phyloP scores from a whole-genome alignment of 345 rosid species.

The Eucalyptus erythrocorys region DNA sequence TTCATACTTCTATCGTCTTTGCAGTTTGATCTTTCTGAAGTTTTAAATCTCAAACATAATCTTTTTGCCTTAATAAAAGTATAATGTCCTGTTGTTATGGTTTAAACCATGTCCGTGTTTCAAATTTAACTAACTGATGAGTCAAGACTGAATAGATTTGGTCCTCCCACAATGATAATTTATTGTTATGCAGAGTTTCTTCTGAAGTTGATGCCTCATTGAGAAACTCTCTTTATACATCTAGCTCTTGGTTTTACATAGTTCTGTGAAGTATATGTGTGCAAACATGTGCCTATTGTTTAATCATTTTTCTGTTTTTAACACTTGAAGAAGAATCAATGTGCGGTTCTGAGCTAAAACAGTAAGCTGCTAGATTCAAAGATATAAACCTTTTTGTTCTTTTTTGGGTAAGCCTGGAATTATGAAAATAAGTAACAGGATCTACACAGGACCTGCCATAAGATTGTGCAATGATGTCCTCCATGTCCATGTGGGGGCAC shows the following conservation, averaged over 20 bases:
- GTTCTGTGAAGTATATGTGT: background rate
- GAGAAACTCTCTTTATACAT: background rate
- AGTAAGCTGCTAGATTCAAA: background rate
- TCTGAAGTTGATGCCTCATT: background rate
- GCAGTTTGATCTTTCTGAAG: background rate
- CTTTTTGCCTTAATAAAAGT: background rate
- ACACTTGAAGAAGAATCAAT: background rate
- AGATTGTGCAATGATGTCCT: background rate
- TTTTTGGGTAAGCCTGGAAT: background rate
- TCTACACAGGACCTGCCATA: background rate
- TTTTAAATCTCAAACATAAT: background rate
- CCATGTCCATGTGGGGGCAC: background rate
- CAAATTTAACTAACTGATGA: background rate
- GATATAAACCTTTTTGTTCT: background rate
- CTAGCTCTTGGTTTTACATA: background rate
- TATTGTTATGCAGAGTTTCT: background rate
- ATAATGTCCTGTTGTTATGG: background rate
- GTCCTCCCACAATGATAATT: background rate
- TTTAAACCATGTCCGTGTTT: background rate
- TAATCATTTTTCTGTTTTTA: background rate
- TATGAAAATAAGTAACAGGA: background rate
- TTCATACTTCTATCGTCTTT: background rate
- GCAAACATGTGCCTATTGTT: background rate
- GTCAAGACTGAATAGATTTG: background rate
- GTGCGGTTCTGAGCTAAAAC: background rate